Evolutionary conservation across 83 land plant species (phyloP), one percentile per base, ranked within the genome.

Genomic region (Thuja plicata): DNA sequence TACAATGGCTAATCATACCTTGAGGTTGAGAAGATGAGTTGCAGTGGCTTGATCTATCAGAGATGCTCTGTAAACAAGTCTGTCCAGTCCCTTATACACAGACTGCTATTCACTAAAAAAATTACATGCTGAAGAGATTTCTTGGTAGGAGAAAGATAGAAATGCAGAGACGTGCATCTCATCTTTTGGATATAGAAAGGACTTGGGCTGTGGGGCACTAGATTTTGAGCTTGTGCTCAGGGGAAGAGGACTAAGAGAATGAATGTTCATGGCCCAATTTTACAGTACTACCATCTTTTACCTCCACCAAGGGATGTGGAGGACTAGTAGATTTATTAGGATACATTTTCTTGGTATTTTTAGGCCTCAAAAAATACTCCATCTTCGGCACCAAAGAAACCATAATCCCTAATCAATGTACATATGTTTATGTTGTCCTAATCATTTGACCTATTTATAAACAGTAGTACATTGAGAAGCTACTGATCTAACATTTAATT

Each of bases 91-190:
- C 27, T 60, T 74, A 55, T 62, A 35, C 30, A 86, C 19, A 24
- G 74, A 86, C n/a, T 24, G 8, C 8, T 86, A 41, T 55, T 7
- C 41, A 55, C 43, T 34, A 24, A 86, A 86, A 57, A 0, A 34
- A 19, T 86, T 86, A 74, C 87, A 86, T 13, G 87, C 87, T 37
- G 87, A 8, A 9, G 73, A 34, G 27, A 60, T 32, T 19, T 86
- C 87, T 37, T 62, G 1, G 79, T 60, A 60, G 30, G 76, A 60
- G 43, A 86, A 86, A 0, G 45, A 86, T 24, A 38, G 43, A 30
- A 86, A 57, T 21, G 43, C 21, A 21, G 24, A 15, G 43, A 15
- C 7, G 43, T 16, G 40, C 4, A 3, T 35, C 16, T 78, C 21
- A 37, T 78, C 86, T 45, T n/a, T 50, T 30, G 55, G 30, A 84